Evolutionary conservation across 371 early-diverging fungal species (phyloP), one percentile per base, ranked within the genome.

Genomic region (Mucor piriformis): DNA sequence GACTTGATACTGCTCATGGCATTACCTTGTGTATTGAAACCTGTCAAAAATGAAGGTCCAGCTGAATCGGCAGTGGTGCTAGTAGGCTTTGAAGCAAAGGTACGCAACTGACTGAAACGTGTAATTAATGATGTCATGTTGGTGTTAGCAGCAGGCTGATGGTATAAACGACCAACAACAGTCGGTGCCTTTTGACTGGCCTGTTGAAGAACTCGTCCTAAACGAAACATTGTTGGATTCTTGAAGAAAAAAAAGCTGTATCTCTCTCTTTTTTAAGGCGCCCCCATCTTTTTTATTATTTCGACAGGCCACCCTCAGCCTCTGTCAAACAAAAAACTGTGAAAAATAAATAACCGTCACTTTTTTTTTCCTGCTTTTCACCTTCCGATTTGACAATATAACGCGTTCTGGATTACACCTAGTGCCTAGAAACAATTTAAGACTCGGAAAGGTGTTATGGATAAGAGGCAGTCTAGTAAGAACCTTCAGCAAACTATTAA

Each of bases 21-120:
- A 33, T 64, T 69, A 37, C 79, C 79, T 59, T 78, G 73, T 54
- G 79, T 78, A 53, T 73, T 78, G 69, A 69, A 78, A n/a, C 73
- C 75, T 34, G 63, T 65, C 15, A 75, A 54, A 46, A 66, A 74
- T 21, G 61, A 56, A 29, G 63, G 54, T 8, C 29, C 35, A 16
- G 42, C 16, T 5, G 42, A 42, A 13, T 54, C 50, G 24, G 48
- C 35, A 16, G 27, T 51, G 35, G 16, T 18, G n/a, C 8, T 42
- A 29, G 44, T 29, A 43, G 54, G 43, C 43, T 54, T 54, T 27
- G 44, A 32, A 35, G 56, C 16, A 23, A 57, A 59, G 29, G 51
- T 46, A 44, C 63, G 67, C 42, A 60, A 55, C 47, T 66, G 66
- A 48, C 57, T 50, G 46, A 66, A 55, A 3, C 66, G 60, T 47